Percentiles rank a stretch among this genome's conserved stretches.
These are phyloP conservation scores for Erodium chrysanthum DNA, from an alignment of 441 rosid species.

Conservation along the genomic window DNA sequence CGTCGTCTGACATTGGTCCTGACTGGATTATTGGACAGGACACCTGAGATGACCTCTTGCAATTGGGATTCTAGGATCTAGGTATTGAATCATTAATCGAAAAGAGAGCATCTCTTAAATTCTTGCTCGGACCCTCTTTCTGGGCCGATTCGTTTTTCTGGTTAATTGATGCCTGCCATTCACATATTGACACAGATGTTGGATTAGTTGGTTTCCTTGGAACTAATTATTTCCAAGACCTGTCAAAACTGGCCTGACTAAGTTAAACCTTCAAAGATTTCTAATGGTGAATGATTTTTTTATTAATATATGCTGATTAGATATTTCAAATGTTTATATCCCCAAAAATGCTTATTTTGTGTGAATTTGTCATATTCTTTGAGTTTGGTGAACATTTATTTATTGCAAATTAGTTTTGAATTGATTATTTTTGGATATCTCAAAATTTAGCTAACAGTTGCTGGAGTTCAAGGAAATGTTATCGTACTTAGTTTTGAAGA, in stretches of 20 bases:
- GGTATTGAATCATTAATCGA: too few relatives aligned
- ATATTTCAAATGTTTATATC: background rate
- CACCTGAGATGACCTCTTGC: background rate
- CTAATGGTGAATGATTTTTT: background rate
- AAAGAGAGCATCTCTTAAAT: too few relatives aligned
- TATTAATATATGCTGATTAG: background rate
- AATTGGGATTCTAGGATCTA: too few relatives aligned
- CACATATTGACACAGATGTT: background rate
- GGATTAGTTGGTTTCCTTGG: background rate
- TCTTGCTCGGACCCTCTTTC: too few relatives aligned
- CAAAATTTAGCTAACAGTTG: background rate
- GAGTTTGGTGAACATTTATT: background rate
- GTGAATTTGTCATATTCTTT: background rate
- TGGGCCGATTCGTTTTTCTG: too few relatives aligned
- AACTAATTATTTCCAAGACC: background rate
- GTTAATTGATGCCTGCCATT: too few relatives aligned
- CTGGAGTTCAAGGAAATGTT: background rate
- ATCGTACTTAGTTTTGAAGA: background rate
- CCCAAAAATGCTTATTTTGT: background rate
- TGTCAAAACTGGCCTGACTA: background rate
- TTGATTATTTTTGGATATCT: background rate
- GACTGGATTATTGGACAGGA: background rate
- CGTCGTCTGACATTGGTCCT: background rate
- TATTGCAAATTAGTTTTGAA: background rate
- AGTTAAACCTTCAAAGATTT: background rate